Conservation (phyloP, 345 rosid species). For the Salix purpurea region DNA sequence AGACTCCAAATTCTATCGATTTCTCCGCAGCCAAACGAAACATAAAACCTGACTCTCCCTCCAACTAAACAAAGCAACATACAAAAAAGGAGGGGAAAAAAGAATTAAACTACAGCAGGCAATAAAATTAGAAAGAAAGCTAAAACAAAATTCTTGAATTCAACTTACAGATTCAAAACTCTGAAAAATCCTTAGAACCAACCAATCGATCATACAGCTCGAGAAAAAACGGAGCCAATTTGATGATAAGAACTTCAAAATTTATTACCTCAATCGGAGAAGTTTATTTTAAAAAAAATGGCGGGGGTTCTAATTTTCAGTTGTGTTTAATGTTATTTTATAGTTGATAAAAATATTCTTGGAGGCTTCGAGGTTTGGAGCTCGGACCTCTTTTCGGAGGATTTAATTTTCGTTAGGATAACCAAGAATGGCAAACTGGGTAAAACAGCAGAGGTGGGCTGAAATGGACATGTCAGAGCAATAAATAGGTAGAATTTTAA, state of each 20-base stretch:
- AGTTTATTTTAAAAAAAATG: not conserved
- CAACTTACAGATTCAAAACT: constrained; percentile 29
- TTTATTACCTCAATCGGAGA: not conserved
- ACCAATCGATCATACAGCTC: not conserved
- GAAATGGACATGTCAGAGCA: not conserved
- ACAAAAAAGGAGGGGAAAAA: too few species aligned
- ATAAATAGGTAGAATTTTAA: not conserved
- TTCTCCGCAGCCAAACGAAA: not conserved
- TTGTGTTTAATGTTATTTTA: not conserved
- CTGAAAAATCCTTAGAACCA: too few species aligned
- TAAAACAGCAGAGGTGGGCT: not conserved
- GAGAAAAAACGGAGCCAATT: not conserved
- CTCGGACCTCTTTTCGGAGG: not conserved
- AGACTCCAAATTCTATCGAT: not conserved
- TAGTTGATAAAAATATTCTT: not conserved
- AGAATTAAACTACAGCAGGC: not conserved
- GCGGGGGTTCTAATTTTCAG: not conserved
- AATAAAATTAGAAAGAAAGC: not conserved
- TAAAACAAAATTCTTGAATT: not conserved
- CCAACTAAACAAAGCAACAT: not conserved
- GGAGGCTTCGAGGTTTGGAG: constrained; percentile 2
- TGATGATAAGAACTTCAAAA: not conserved
- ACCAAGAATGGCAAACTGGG: not conserved
- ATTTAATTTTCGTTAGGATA: not conserved
- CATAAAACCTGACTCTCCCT: not conserved